phyloP scores from a whole-genome alignment of 805 yeast genomes.

The Candida endomychidarum region DNA sequence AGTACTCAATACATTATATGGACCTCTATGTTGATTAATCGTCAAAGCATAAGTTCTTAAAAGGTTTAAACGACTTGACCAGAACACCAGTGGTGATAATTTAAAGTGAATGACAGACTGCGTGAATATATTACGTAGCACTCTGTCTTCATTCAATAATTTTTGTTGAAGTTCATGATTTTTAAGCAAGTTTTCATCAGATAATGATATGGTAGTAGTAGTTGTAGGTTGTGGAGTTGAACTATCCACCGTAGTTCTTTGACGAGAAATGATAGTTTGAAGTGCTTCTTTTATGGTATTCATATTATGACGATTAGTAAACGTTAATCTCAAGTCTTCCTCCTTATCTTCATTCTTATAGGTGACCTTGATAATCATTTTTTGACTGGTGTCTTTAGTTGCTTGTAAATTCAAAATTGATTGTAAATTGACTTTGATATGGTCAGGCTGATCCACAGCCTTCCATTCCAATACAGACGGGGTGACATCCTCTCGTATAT shows the following conservation, averaged over 20 bases:
- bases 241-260: slow-evolving; percentile 52
- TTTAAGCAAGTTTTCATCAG: slow-evolving; percentile 53
- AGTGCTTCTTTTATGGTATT: slow-evolving; percentile 66
- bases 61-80: slow-evolving; percentile 79
- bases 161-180: slow-evolving; percentile 80
- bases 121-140: slow-evolving; percentile 71
- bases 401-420: slow-evolving; percentile 56
- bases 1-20: slow-evolving; percentile 90
- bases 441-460: slow-evolving; percentile 39
- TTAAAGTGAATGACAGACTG: slow-evolving; percentile 82
- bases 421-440: slow-evolving; percentile 35
- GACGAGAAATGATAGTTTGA: slow-evolving; percentile 68
- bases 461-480: slow-evolving; percentile 45
- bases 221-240: slow-evolving; percentile 19
- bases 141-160: slow-evolving; percentile 65
- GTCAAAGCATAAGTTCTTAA: slow-evolving; percentile 85
- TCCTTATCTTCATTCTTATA: slow-evolving; percentile 36
- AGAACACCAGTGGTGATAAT: slow-evolving; percentile 77
- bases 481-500: slow-evolving; percentile 40
- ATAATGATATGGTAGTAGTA: slow-evolving; percentile 22
- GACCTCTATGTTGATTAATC: slow-evolving; percentile 82
- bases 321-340: slow-evolving; percentile 48
- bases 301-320: slow-evolving; percentile 73
- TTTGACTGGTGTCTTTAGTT: slow-evolving; percentile 63
- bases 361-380: slow-evolving; percentile 62